phyloP scores from a whole-genome alignment of 164 flowering plant species.

The Piper longum region DNA sequence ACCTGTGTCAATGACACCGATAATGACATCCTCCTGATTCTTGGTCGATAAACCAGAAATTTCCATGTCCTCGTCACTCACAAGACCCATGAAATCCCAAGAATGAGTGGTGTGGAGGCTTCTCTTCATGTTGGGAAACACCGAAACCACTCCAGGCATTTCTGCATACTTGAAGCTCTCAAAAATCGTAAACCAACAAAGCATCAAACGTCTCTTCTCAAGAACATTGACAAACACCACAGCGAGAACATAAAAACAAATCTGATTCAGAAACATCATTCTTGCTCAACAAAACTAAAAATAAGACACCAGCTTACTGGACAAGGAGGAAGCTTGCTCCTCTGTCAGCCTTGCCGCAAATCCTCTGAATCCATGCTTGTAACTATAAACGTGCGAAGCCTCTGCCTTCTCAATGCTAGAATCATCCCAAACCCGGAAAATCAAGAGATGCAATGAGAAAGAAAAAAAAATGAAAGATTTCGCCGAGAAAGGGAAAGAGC shows the following conservation, averaged over 20 bases:
- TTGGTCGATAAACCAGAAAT: constrained; percentile 55
- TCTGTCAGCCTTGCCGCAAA: constrained; percentile 64
- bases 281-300: too few relatives aligned
- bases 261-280: background rate
- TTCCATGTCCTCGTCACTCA: constrained; percentile 49
- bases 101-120: constrained; percentile 71
- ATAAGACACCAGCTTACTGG: constrained; percentile 23
- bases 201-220: background rate
- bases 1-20: constrained; percentile 80
- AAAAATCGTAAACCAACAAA: background rate
- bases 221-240: background rate
- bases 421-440: background rate
- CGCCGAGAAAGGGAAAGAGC: background rate
- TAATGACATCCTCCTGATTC: constrained; percentile 54
- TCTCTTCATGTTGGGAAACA: constrained; percentile 50
- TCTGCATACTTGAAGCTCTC: constrained; percentile 20
- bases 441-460: background rate
- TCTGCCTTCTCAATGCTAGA: constrained; percentile 42
- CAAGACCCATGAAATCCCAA: constrained; percentile 82
- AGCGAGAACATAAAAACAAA: too few relatives aligned
- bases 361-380: constrained; percentile 61
- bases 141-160: constrained; percentile 77
- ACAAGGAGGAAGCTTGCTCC: constrained; percentile 42
- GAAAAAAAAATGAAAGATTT: background rate
- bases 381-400: constrained; percentile 62